Base-by-base conservation (phyloP, 2,329 filamentous ascomycete species). In the Trichoderma koningiopsis region DNA sequence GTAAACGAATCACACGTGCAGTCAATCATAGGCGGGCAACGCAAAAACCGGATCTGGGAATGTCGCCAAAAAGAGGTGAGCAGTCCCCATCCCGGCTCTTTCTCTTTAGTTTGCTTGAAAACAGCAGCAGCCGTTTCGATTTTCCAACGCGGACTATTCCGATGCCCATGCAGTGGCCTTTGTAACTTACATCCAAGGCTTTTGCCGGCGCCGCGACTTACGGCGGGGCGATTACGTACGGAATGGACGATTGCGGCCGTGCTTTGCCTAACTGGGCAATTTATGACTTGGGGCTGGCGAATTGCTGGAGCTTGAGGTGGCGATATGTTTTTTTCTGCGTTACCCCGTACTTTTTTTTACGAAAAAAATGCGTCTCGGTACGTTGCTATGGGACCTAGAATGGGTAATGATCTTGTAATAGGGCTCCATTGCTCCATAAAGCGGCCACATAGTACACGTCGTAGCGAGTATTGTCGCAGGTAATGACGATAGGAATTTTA, bases 211-310 rank as follows among this genome's bases (percentile, higher is more conserved):
- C 67, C 52, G 60, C 67, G 67, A 52, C 67, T 64, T 59, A 35
- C 43, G 16, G 67, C 63, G 63, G 67, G 58, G 66, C 66, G 66
- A 68, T 68, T 68, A 68, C 66, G 66, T 68, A 68, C 66, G 66
- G 63, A 67, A 35, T 67, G 62, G 63, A 55, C 63, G 52, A 64
- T 43, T 64, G 47, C 33, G 43, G 43, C 2, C 31, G 40, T n/a
- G 53, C 56, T 59, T 59, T 59, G 31, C 57, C 57, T 59, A 59
- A 43, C 10, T 27, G 35, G 57, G 57, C 16, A 43, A 27, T 59
- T 58, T 31, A 49, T 67, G 52, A 22, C 33, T 14, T 27, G 40
- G 29, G 29, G 63, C 29, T 57, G 40, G 43, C 27, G 19, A 37
- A 47, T 47, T 35, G 33, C 33, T 35, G 33, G 33, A 35, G 35